A percentile compares a stretch with the other conserved stretches of the same genome.
Evolutionary conservation across 306 rosid species (phyloP).

Genomic region (Hippophae tibetana): DNA sequence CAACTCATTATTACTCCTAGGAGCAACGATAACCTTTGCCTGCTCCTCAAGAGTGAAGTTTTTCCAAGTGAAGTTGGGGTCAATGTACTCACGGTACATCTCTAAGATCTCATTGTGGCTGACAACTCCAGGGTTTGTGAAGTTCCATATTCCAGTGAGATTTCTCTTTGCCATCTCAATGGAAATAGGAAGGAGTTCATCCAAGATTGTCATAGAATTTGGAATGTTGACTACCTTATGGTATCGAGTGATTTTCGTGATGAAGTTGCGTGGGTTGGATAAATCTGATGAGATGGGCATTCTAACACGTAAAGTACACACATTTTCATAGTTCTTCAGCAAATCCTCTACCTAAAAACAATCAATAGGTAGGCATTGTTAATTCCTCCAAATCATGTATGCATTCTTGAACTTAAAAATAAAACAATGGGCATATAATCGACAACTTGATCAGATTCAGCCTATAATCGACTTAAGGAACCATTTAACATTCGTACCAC

Average conservation of each 20-base stretch:
- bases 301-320: constrained; percentile 73
- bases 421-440: not conserved
- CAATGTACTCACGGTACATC: constrained; percentile 58
- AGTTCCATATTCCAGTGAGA: constrained; percentile 79
- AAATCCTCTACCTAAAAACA: constrained; percentile 65
- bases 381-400: not conserved
- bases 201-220: constrained; percentile 80
- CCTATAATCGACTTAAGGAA: not conserved
- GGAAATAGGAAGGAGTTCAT: constrained; percentile 78
- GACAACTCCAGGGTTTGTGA: constrained; percentile 88
- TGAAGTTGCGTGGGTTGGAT: constrained; percentile 72
- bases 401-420: not conserved
- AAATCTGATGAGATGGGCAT: constrained; percentile 88
- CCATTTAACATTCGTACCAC: not conserved
- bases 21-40: constrained; percentile 85
- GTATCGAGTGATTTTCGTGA: constrained; percentile 70
- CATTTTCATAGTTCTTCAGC: constrained; percentile 70
- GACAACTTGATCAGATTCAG: not conserved
- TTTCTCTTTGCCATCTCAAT: constrained; percentile 84
- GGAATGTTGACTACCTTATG: constrained; percentile 84
- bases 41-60: constrained; percentile 83
- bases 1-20: constrained; percentile 75
- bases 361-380: constrained; percentile 8
- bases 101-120: constrained; percentile 86
- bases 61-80: constrained; percentile 62